Base-by-base conservation (phyloP, 495 filamentous ascomycete genomes). In the Hypoxylon rickii region DNA sequence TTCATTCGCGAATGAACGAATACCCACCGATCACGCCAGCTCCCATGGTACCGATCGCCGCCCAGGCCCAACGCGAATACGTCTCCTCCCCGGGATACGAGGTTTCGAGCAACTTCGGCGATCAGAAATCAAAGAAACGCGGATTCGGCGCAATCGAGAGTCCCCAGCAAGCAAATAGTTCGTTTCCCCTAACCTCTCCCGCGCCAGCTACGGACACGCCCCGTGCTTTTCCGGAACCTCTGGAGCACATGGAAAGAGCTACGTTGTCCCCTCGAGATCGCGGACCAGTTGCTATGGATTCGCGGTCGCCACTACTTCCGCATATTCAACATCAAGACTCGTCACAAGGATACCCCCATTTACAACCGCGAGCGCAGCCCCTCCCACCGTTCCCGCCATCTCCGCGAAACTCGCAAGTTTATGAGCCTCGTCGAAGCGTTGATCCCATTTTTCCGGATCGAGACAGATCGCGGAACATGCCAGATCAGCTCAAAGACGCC, bases 11-110 rank as follows among this genome's bases (percentile, higher is more conserved):
- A 41, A 34, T 67, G 19, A 64, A 62, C 7, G 68, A 73, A 12
- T 73, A 70, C 41, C 44, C 64, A 26, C 68, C 67, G 3, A 73
- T 75, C 26, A 65, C 73, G 15, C 73, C 73, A 12, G 72, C 72
- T 26, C 70, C 71, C 12, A 48, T 70, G 18, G 67, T 68, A 6
- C 68, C 63, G 2, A 39, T 58, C 41, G 40, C 54, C 20, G 39
- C 47, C 41, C 65, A 59, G 26, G 40, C 53, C 17, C 66, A 52
- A 29, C 66, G 66, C 50, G 66, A 68, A 55, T 66, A 66, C 54
- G 56, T 56, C 22, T 55, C 59, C 18, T 61, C 66, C 1, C 62
- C 66, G 13, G 66, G 66, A 20, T 68, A 68, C 56, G 66, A 68
- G n/a, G 58, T 64, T 39, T 59, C 66, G 39, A 61, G 56, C 29